phyloP scores from a whole-genome alignment of 768 basidiomycete species.

The Paxillus involutus region DNA sequence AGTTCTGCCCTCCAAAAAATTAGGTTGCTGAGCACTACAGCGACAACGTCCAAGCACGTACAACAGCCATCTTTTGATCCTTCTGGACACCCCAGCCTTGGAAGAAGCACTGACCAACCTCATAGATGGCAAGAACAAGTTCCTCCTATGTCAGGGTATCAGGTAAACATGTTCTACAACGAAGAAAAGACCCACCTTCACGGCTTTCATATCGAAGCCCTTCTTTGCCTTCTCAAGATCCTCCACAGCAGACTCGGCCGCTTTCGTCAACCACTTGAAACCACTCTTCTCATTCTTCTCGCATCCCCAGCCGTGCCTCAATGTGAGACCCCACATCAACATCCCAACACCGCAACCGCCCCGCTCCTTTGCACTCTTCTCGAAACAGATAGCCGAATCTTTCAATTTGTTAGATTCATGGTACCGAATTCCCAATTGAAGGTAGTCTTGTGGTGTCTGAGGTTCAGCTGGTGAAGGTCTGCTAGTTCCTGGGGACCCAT shows the following conservation, averaged over 20 bases:
- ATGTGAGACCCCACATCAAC: slow-evolving; percentile 87
- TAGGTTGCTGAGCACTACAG: background rate
- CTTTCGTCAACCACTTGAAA: slow-evolving; percentile 80
- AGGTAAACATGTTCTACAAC: background rate
- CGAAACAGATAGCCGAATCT: slow-evolving; percentile 73
- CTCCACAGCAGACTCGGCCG: slow-evolving; percentile 77
- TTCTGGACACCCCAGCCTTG: slow-evolving; percentile 89
- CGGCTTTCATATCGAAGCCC: slow-evolving; percentile 53
- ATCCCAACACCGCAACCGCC: slow-evolving; percentile 89
- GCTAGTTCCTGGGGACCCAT: slow-evolving; percentile 16
- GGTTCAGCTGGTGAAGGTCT: slow-evolving; percentile 18
- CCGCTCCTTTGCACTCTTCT: slow-evolving; percentile 66
- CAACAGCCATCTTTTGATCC: slow-evolving; percentile 88
- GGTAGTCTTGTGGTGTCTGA: slow-evolving; percentile 60
- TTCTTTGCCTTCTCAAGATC: slow-evolving; percentile 66
- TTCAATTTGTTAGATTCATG: slow-evolving; percentile 72
- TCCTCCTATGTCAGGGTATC: slow-evolving; percentile 50
- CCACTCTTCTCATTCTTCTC: slow-evolving; percentile 74
- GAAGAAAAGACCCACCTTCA: slow-evolving; percentile 42
- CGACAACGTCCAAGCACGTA: slow-evolving; percentile 36
- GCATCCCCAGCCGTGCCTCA: slow-evolving; percentile 89
- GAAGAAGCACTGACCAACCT: slow-evolving; percentile 91
- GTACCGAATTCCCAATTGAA: slow-evolving; percentile 74
- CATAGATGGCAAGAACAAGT: slow-evolving; percentile 85
- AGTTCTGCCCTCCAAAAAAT: slow-evolving; percentile 49